Conservation (phyloP, 495 filamentous ascomycete species). For the Xylaria venustula region DNA sequence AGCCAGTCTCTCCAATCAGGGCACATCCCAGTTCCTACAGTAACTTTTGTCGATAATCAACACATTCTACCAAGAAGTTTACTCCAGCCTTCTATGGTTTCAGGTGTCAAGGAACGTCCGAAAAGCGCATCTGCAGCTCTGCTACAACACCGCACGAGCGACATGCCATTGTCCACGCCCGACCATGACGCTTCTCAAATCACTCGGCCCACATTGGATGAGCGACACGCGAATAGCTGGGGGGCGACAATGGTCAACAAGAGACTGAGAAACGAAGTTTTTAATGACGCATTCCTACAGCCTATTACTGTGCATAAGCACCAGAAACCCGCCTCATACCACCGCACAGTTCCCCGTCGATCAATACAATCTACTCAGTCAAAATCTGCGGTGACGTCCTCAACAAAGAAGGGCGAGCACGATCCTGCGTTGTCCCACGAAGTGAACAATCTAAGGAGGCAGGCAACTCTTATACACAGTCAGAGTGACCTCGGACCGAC, state of each 20-base stretch:
- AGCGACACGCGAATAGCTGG: conserved; percentile 71
- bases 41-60: conserved; percentile 91
- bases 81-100: conserved; percentile 43
- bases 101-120: conserved; percentile 23
- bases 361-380: conserved; percentile 29
- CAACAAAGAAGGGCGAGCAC: conserved; percentile 5
- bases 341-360: conserved; percentile 53
- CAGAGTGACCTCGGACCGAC: conserved; percentile 32
- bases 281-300: conserved; percentile 89
- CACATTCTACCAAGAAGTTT: conserved; percentile 90
- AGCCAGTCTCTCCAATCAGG: conserved; percentile 67
- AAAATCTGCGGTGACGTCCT: neutral
- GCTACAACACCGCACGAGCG: conserved; percentile 13
- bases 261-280: conserved; percentile 83
- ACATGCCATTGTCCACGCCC: neutral
- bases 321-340: conserved; percentile 56
- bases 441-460: conserved; percentile 6
- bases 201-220: conserved; percentile 42
- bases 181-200: neutral
- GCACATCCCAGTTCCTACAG: conserved; percentile 69
- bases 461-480: conserved; percentile 23
- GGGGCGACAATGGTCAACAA: conserved; percentile 94
- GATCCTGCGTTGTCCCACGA: conserved; percentile 3
- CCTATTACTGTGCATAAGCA: conserved; percentile 61
- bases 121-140: conserved; percentile 39